phyloP scores from a whole-genome alignment of 345 rosid species.

The Kernera saxatilis region DNA sequence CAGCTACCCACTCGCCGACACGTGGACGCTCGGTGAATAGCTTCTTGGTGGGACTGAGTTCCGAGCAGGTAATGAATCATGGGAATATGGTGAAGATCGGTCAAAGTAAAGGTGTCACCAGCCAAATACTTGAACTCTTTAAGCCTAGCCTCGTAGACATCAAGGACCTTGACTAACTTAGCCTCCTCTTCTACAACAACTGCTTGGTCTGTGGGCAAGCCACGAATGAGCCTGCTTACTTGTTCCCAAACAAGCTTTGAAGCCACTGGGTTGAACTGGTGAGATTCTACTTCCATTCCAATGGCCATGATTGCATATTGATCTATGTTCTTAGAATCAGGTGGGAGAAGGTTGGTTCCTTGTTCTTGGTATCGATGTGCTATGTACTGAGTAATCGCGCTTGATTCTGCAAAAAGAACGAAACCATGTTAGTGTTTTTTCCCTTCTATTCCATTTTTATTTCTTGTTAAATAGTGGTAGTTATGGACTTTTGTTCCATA shows the following conservation, averaged over 20 bases:
- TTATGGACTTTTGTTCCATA: too few relatives aligned
- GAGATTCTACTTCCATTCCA: slow-evolving; percentile 68
- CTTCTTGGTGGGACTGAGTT: too few relatives aligned
- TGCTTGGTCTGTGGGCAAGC: too few relatives aligned
- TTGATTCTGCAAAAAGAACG: slow-evolving; percentile 49
- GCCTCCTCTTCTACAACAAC: slow-evolving; percentile 47
- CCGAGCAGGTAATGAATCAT: slow-evolving; percentile 28
- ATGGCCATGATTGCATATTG: slow-evolving; percentile 23
- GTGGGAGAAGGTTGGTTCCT: slow-evolving; percentile 45
- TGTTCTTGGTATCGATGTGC: slow-evolving; percentile 37
- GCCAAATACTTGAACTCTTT: slow-evolving; percentile 53
- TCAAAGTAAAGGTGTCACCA: slow-evolving; percentile 50
- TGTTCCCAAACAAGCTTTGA: slow-evolving; percentile 54
- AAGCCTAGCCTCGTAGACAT: too few relatives aligned
- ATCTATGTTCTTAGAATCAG: too few relatives aligned
- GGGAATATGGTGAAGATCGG: slow-evolving; percentile 66
- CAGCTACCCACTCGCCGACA: too few relatives aligned
- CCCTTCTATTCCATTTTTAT: too few relatives aligned
- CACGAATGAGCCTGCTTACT: slow-evolving; percentile 39
- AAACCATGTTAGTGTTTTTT: neutral
- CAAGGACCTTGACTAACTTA: slow-evolving; percentile 41
- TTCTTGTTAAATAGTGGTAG: too few relatives aligned
- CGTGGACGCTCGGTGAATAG: too few relatives aligned
- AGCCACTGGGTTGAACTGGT: slow-evolving; percentile 52
- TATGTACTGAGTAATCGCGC: too few relatives aligned